Percentiles rank a stretch among this genome's conserved stretches.
phyloP scores from a whole-genome alignment of 495 filamentous ascomycete genomes.

The Penicillium paxilli region DNA sequence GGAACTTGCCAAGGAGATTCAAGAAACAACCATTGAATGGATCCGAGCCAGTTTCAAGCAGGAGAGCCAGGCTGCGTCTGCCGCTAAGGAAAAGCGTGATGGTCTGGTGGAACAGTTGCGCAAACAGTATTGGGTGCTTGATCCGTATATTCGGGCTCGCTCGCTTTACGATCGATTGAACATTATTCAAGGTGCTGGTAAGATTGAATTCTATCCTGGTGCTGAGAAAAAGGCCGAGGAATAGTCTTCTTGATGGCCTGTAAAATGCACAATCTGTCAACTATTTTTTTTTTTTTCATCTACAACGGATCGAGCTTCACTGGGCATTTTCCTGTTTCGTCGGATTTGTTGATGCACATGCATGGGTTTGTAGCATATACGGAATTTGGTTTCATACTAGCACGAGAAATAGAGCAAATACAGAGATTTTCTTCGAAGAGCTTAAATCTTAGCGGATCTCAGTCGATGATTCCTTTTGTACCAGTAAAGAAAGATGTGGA shows the following conservation, averaged over 20 bases:
- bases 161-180: conserved; percentile 75
- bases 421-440: neutral
- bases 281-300: neutral
- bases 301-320: neutral
- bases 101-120: conserved; percentile 61
- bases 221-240: conserved; percentile 28
- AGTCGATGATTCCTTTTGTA: neutral
- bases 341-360: neutral
- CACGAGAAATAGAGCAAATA: neutral
- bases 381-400: neutral
- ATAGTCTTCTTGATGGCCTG: conserved; percentile 38
- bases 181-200: conserved; percentile 63
- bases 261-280: neutral
- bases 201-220: conserved; percentile 66
- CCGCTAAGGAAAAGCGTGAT: conserved; percentile 60
- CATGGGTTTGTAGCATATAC: conserved; percentile 13
- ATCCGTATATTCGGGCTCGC: conserved; percentile 72
- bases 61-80: conserved; percentile 31
- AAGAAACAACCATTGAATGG: conserved; percentile 72
- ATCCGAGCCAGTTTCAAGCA: conserved; percentile 52
- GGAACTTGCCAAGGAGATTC: conserved; percentile 64
- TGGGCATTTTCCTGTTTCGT: neutral
- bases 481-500: neutral
- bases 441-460: neutral
- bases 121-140: conserved; percentile 80